Evolutionary conservation across 176 grass and related monocot species (phyloP), one percentile per base, ranked within the genome.

Genomic region (Musa beccarii): DNA sequence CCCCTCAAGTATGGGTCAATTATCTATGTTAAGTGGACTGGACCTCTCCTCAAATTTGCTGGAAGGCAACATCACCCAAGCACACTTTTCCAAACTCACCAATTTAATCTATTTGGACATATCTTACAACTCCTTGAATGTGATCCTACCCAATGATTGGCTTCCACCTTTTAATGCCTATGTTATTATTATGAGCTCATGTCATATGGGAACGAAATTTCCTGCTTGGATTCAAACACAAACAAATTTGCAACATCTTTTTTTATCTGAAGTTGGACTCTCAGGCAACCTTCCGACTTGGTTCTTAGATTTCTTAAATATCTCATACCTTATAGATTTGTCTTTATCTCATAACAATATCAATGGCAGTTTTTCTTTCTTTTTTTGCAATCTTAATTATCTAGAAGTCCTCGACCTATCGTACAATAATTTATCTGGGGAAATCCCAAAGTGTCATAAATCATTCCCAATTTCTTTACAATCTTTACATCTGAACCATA

Each of bases 181-280:
- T 1, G 2, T 2, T 7, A 64, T 64, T 11, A 3, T 22, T 10
- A 21, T 64, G 61, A 64, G 61, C 15, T 24, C 10, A 22, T 64
- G 61, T 64, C 15, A n/a, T 24, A 4, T 64, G 16, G 3, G 15
- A 23, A 1, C 3, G 1, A 21, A 23, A 21, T 64, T 64, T 6
- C 61, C 61, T 64, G 19, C 73, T 43, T 83, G 80, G 80, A 63
- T 83, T 43, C 50, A 17, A 28, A 72, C 22, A 5, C 80, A 82
- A 59, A 49, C 54, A 17, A 8, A 29, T 49, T 55, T 77, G 29
- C 0, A 23, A 4, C 0, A 1, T 11, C 13, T 64, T 1, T 10
- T 1, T 64, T 21, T 64, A 10, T 22, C 61, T 21, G n/a, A 21
- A 64, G 61, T 24, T 64, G 61, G 61, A 64, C 61, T 64, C 5